Evolutionary conservation across 768 basidiomycete species (phyloP).

Genomic region (Suillus lakei): DNA sequence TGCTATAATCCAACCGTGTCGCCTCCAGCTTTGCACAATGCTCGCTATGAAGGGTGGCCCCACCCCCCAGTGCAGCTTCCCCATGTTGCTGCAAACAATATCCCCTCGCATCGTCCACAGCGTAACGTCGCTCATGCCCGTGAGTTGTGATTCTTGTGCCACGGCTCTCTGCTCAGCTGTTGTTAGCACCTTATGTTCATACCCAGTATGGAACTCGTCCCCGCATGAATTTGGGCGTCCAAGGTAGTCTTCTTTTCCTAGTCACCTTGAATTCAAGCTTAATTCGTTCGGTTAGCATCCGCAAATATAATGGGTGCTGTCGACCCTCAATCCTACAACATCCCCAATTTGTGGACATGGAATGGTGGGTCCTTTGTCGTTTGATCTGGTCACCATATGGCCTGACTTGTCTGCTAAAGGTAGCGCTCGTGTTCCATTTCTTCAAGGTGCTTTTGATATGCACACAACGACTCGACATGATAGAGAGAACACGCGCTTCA

Average conservation of each 20-base stretch:
- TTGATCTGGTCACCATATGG: background rate
- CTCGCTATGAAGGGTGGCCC: slow-evolving; percentile 7
- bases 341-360: background rate
- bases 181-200: background rate
- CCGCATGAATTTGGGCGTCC: background rate
- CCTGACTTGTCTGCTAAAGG: background rate
- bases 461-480: background rate
- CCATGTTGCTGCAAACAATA: background rate
- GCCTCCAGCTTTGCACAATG: background rate
- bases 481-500: background rate
- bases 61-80: background rate
- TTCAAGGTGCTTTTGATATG: background rate
- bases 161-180: background rate
- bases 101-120: background rate
- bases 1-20: background rate
- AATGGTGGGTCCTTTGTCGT: background rate
- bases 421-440: background rate
- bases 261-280: background rate
- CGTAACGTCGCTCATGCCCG: background rate
- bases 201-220: no score
- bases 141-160: background rate
- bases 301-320: background rate
- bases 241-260: background rate
- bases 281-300: background rate
- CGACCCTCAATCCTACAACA: background rate